phyloP scores from a whole-genome alignment of 257 asterid genomes.

The Sherardia arvensis region DNA sequence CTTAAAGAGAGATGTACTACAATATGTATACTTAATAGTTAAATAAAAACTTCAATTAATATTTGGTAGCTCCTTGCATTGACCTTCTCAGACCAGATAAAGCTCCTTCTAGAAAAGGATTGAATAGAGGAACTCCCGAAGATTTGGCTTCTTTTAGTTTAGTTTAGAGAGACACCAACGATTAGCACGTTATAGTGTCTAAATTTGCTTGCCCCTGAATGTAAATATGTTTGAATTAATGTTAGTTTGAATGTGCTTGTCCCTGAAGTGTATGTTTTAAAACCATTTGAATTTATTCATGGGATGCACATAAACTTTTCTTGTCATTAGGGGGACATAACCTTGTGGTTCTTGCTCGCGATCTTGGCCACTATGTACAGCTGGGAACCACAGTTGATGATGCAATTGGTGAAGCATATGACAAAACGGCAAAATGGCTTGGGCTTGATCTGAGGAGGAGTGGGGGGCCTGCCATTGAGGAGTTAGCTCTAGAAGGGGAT shows the following conservation, averaged over 20 bases:
- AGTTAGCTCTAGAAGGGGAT: conserved; percentile 89
- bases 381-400: conserved; percentile 95
- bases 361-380: conserved; percentile 84
- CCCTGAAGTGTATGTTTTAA: too few species aligned
- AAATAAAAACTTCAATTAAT: neutral
- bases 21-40: neutral
- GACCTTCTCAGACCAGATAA: too few species aligned
- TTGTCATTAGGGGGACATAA: conserved; percentile 81
- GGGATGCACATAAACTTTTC: neutral
- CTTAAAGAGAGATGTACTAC: neutral
- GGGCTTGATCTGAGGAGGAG: conserved; percentile 96
- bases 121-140: too few species aligned
- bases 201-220: neutral
- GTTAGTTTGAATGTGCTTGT: too few species aligned
- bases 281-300: neutral
- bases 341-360: conserved; percentile 89
- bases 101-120: too few species aligned
- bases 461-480: conserved; percentile 99
- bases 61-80: too few species aligned
- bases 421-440: conserved; percentile 97
- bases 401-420: conserved; percentile 99
- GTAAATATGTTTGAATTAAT: neutral
- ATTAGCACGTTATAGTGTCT: neutral
- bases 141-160: neutral
- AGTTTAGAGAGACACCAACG: neutral